These are phyloP conservation scores for Inosperma sp. DNA, from an alignment of 768 basidiomycete genomes.

Conservation along the genomic window DNA sequence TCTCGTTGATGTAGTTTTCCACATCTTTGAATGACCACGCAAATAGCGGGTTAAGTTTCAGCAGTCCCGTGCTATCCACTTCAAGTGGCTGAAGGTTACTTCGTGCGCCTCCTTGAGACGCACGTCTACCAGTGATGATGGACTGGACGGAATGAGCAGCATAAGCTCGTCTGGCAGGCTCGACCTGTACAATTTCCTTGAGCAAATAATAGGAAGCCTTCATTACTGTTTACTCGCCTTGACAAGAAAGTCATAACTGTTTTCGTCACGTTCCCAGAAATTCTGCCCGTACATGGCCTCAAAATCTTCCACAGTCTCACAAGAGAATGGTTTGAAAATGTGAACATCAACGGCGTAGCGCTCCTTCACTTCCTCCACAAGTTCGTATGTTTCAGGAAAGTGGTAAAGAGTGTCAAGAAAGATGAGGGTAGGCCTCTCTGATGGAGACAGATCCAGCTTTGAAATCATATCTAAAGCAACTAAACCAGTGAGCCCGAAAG, in stretches of 20 bases:
- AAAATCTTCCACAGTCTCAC: constrained; percentile 65
- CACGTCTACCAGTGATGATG: constrained; percentile 92
- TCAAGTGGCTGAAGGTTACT: constrained; percentile 80
- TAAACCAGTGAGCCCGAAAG: constrained; percentile 93
- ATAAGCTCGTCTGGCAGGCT: constrained; percentile 89
- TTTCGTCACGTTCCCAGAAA: constrained; percentile 87
- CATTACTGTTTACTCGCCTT: constrained; percentile 64
- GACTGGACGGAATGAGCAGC: constrained; percentile 69
- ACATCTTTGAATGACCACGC: constrained; percentile 83
- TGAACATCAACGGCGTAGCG: constrained; percentile 70
- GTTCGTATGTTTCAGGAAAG: constrained; percentile 87
- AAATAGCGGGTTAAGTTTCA: constrained; percentile 94
- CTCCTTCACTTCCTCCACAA: constrained; percentile 75
- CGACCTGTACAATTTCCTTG: too few relatives aligned
- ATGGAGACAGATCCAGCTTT: constrained; percentile 55
- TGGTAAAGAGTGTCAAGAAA: constrained; percentile 97
- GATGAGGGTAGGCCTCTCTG: constrained; percentile 66
- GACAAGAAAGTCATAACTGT: constrained; percentile 83
- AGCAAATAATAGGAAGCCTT: too few relatives aligned
- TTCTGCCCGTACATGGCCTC: constrained; percentile 72
- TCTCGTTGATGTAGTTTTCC: constrained; percentile 75
- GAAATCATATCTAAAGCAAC: constrained; percentile 94
- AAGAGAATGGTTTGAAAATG: constrained; percentile 75
- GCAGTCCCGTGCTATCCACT: constrained; percentile 80
- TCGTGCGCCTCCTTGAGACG: constrained; percentile 91